These are phyloP conservation scores for Daedalea quercina DNA, from an alignment of 768 basidiomycete species.

Conservation along the genomic window DNA sequence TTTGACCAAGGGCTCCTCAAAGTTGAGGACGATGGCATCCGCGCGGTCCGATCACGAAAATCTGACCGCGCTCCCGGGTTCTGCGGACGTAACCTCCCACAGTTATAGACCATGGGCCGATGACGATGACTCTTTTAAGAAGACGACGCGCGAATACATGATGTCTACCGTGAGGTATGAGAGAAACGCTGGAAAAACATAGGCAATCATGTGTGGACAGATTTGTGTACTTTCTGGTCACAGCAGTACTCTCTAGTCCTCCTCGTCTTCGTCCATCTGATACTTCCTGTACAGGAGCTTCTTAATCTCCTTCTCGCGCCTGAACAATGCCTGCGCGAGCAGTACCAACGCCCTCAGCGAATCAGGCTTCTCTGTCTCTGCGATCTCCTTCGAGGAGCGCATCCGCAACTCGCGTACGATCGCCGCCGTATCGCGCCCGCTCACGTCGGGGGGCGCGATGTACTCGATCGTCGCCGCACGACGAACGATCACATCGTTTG, in stretches of 20 bases:
- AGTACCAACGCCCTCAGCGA: background rate
- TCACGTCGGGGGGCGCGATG: background rate
- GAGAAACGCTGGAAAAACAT: no score
- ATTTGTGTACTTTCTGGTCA: no score
- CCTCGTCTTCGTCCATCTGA: background rate
- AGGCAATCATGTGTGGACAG: no score
- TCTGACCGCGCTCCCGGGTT: no score
- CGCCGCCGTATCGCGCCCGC: background rate
- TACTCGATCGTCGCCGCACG: background rate
- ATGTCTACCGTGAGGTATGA: no score
- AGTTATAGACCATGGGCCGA: no score
- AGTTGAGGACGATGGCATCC: no score
- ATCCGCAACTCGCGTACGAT: slow-evolving; percentile 2
- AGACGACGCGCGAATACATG: no score
- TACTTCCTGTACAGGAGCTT: background rate
- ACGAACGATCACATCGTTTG: background rate
- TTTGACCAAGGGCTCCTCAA: no score
- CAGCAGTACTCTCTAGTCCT: background rate
- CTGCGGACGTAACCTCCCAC: no score
- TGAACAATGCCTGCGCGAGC: slow-evolving; percentile 3
- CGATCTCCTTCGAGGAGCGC: slow-evolving; percentile 4
- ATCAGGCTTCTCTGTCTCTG: background rate
- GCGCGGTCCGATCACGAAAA: no score
- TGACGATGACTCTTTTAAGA: no score
- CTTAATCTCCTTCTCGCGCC: slow-evolving; percentile 3